phyloP scores from a whole-genome alignment of 2,329 filamentous ascomycete genomes.

The Diaporthe citriasiana region DNA sequence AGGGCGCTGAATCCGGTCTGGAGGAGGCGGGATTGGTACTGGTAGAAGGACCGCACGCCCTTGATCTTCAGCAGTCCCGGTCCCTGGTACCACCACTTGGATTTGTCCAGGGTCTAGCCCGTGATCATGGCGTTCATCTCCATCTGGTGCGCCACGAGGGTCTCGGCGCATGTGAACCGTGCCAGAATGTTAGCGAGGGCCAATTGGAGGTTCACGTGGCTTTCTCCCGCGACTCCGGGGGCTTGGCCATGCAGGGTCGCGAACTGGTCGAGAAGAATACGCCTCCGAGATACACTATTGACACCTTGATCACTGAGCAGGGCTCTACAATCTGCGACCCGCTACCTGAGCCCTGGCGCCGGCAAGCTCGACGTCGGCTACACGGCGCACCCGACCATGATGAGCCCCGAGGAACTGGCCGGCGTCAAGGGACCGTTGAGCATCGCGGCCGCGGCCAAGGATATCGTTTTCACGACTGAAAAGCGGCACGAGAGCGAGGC shows the following conservation, averaged over 20 bases:
- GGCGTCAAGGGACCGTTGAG: too few species aligned
- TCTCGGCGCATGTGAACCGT: slow-evolving; percentile 65
- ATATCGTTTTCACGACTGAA: too few species aligned
- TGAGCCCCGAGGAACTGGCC: too few species aligned
- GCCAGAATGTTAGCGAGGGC: slow-evolving; percentile 60
- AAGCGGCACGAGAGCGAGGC: too few species aligned
- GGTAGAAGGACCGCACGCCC: slow-evolving; percentile 65
- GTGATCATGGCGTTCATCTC: slow-evolving; percentile 57
- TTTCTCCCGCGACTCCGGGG: slow-evolving; percentile 64
- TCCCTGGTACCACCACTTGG: slow-evolving; percentile 62
- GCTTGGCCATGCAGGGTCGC: slow-evolving; percentile 52
- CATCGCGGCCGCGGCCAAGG: too few species aligned
- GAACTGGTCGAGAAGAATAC: slow-evolving; percentile 65
- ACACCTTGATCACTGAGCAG: slow-evolving; percentile 65
- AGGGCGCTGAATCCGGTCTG: slow-evolving; percentile 65
- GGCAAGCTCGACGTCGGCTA: too few species aligned
- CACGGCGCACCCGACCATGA: too few species aligned
- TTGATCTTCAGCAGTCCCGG: slow-evolving; percentile 61
- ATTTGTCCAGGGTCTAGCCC: slow-evolving; percentile 58
- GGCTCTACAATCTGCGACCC: slow-evolving; percentile 64
- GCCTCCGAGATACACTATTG: slow-evolving; percentile 66
- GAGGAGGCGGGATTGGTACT: slow-evolving; percentile 65
- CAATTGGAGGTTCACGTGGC: slow-evolving; percentile 67
- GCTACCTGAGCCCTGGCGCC: too few species aligned
- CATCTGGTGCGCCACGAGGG: slow-evolving; percentile 66